phyloP scores from a whole-genome alignment of 1,284 basidiomycete genomes.

The Kalmanozyma brasiliensis region DNA sequence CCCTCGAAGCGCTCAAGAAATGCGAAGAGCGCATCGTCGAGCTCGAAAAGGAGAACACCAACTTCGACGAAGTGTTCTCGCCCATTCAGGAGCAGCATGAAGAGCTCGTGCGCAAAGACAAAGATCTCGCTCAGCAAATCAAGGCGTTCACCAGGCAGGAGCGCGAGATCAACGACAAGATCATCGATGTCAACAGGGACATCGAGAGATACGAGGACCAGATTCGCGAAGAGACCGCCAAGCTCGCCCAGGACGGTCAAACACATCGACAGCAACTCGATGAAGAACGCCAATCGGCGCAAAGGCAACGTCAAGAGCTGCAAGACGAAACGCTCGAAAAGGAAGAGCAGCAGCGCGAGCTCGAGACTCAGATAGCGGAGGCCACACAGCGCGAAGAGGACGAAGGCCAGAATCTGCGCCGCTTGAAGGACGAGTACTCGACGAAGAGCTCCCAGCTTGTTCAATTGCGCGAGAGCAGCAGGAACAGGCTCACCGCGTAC shows the following conservation, averaged over 20 bases:
- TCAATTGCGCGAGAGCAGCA: conserved; percentile 20
- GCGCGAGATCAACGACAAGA: conserved; percentile 48
- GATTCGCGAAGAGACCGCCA: conserved; percentile 70
- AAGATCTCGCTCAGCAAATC: conserved; percentile 70
- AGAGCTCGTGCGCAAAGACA: conserved; percentile 40
- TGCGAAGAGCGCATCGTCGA: conserved; percentile 36
- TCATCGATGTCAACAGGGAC: conserved; percentile 47
- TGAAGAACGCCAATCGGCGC: conserved; percentile 33
- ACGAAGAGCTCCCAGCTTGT: conserved; percentile 12
- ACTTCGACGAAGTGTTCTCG: conserved; percentile 32
- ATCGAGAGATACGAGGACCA: conserved; percentile 73
- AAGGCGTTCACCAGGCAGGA: conserved; percentile 40
- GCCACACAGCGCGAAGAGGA: conserved; percentile 20
- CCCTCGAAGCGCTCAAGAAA: conserved; percentile 23
- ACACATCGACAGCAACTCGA: conserved; percentile 46
- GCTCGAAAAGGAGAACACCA: conserved; percentile 57
- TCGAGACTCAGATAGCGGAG: conserved; percentile 33
- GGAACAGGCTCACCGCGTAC: conserved; percentile 56
- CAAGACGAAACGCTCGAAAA: conserved; percentile 24
- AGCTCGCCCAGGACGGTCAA: conserved; percentile 60
- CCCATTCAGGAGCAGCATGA: conserved; percentile 48
- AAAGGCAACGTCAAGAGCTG: conserved; percentile 34
- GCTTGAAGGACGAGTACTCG: conserved; percentile 21
- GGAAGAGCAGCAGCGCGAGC: conserved; percentile 31
- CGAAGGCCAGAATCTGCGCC: conserved; percentile 16